Evolutionary conservation across 257 asterid genomes (phyloP), one percentile per base, ranked within the genome.

Genomic region (Fraxinus excelsior): DNA sequence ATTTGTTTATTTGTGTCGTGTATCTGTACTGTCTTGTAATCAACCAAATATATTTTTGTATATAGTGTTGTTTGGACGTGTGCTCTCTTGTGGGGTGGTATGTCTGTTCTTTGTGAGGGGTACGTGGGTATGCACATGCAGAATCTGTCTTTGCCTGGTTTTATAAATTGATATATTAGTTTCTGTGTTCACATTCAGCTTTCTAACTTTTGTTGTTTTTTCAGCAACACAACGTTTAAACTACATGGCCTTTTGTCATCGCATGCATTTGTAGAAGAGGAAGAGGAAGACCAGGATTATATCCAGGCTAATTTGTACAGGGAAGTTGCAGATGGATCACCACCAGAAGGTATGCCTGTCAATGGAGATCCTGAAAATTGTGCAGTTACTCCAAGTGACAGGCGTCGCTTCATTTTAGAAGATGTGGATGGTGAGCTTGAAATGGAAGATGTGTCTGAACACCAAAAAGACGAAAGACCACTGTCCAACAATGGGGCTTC

Each of bases 341-440:
- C 88, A 13, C 67, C 82, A 26, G 85, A 89, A 81, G 85, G 72
- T 29, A 83, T 85, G 32, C 91, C 90, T 78, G 86, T 75, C 65
- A 71, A 85, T 60, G 86, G 84, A 80, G 93, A 89, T 79, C 81
- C 84, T 60, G 98, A 90, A 79, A 87, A 82, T 83, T 78, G 77
- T 75, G 49, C 71, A 5, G 82, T 86, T 76, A 87, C 97, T 80
- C 93, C 99, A 44, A 89, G 83, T 84, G 97, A 93, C 80, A 88
- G 93, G 77, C 94, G 90, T 68, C 97, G 89, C 84, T 84, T 86
- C 86, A 87, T 93, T 72, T 84, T 95, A 83, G 96, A 95, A 87
- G 98, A 95, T 80, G 99, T 95, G 13, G 98, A 95, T 67, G 98
- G 96, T 79, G 99, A 95, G 90, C 99, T 95, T 75, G 99, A 95